Evolutionary conservation across 768 basidiomycete genomes (phyloP), one percentile per base, ranked within the genome.

Genomic region (Boletus pseudopeckii): DNA sequence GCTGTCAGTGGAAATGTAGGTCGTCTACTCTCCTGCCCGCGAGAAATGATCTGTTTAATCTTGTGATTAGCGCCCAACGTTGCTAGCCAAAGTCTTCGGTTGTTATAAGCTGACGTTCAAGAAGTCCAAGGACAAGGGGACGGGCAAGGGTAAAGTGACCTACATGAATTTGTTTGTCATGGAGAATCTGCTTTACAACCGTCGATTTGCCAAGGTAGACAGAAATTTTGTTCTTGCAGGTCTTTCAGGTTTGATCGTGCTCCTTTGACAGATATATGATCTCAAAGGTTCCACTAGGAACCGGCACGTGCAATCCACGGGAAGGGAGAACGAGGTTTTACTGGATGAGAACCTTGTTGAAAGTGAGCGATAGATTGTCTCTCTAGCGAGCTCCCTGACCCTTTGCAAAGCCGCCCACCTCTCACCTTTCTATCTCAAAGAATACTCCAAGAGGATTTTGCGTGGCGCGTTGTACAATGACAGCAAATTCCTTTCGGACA

Each of bases 131-230:
- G 91, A 90, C 58, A 82, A 76, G 55, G 77, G 77, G 9, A 18
- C 63, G 8, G 81, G 79, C 49, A 90, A 78, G 71, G 81, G 84
- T 7, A 92, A 91, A 65, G 81, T 86, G 2, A 91, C 88, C 7
- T 84, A 94, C 60, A 95, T 98, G 91, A 97, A 97, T 64, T 76
- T 99, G 20, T 74, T 98, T 36, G 91, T 99, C 45, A 98, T 98
- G 96, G 97, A 99, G 72, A 99, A 95, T 63, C 75, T 96, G 10
- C 97, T 98, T 67, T 95, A 97, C 69, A 91, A 95, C 58, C 81
- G 91, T 51, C 83, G 88, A 11, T 96, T 98, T 64, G 85, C 88
- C 4, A 92, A 88, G 79, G 92, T 91, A 63, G n/a, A 56, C 36
- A 17, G 17, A 53, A 7, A 5, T 11, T 14, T 34, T 10, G 33